phyloP scores from a whole-genome alignment of 2,329 filamentous ascomycete species.

The Fusarium sambucinum region DNA sequence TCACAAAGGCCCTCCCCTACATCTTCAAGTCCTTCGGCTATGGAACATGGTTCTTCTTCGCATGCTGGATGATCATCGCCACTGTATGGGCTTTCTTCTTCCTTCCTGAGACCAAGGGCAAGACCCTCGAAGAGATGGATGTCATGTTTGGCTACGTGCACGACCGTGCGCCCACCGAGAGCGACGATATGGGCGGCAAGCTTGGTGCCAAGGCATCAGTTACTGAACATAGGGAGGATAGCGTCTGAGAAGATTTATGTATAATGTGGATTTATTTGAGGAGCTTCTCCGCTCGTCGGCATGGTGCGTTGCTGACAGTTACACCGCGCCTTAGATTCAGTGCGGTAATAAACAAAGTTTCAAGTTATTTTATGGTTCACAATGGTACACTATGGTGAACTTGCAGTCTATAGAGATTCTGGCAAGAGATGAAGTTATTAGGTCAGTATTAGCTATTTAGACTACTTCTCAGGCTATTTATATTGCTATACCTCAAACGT shows the following conservation, averaged over 20 bases:
- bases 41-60: constrained; percentile 70
- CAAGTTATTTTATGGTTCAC: too few species aligned
- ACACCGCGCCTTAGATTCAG: too few species aligned
- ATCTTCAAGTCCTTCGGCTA: constrained; percentile 60
- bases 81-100: constrained; percentile 64
- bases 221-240: constrained; percentile 42
- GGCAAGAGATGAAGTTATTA: background rate
- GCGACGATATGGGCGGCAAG: constrained; percentile 32
- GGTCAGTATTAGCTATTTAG: background rate
- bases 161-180: constrained; percentile 31
- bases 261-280: background rate
- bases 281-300: too few species aligned
- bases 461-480: background rate
- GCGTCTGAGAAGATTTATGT: constrained; percentile 8
- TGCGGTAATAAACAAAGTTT: too few species aligned
- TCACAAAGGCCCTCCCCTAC: constrained; percentile 59
- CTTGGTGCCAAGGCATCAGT: constrained; percentile 28
- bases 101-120: constrained; percentile 67
- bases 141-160: constrained; percentile 50
- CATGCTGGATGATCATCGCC: constrained; percentile 62
- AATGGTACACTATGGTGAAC: too few species aligned
- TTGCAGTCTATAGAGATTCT: too few species aligned
- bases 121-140: constrained; percentile 66
- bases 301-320: too few species aligned
- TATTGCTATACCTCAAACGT: too few species aligned